phyloP scores from a whole-genome alignment of 495 filamentous ascomycete genomes.

The Penicillium taxi region DNA sequence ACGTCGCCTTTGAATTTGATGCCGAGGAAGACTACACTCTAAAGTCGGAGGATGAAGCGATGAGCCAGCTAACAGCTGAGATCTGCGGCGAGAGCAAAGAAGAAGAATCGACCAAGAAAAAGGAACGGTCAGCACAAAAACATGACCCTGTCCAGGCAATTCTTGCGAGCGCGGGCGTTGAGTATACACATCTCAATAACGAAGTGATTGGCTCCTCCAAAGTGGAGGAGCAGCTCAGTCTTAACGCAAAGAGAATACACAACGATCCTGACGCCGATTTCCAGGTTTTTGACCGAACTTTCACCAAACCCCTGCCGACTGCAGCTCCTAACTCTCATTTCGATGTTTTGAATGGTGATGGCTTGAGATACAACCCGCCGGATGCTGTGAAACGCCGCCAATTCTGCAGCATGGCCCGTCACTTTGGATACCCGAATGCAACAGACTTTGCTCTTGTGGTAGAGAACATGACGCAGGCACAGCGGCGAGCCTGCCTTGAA shows the following conservation, averaged over 20 bases:
- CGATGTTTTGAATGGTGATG: constrained; percentile 15
- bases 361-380: constrained; percentile 69
- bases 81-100: constrained; percentile 49
- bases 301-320: not conserved
- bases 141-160: constrained; percentile 83
- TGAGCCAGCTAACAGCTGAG: constrained; percentile 68
- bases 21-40: constrained; percentile 18
- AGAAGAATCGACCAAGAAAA: constrained; percentile 21
- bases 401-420: constrained; percentile 81
- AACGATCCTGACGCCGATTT: constrained; percentile 44
- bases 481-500: constrained; percentile 72
- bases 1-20: constrained; percentile 58
- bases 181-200: constrained; percentile 94
- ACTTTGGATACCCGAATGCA: constrained; percentile 66
- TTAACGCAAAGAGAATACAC: constrained; percentile 56
- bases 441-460: constrained; percentile 90
- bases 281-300: constrained; percentile 36
- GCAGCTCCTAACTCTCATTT: not conserved
- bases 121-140: constrained; percentile 28
- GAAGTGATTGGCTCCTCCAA: constrained; percentile 88
- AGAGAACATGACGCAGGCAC: constrained; percentile 85
- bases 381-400: constrained; percentile 68
- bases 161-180: constrained; percentile 77
- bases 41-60: constrained; percentile 46
- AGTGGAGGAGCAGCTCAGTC: constrained; percentile 71